phyloP scores from a whole-genome alignment of 75 land plant genomes.

The Ceratopteris richardii region DNA sequence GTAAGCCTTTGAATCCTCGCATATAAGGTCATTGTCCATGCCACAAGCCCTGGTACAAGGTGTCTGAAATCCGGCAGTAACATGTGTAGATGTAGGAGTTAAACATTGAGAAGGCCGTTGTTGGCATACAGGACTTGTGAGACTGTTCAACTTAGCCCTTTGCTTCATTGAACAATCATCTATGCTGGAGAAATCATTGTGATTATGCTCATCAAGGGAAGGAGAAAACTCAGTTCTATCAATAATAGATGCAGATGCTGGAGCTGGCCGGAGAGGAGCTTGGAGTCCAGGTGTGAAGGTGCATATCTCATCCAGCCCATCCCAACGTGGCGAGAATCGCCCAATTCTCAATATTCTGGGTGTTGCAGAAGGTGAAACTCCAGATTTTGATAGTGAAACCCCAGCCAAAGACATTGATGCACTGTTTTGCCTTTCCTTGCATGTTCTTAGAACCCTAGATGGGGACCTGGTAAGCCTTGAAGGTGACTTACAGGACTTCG shows the following conservation, averaged over 20 bases:
- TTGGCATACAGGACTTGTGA: conserved; percentile 4
- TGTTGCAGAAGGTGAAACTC: conserved; percentile 24
- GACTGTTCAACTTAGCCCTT: background rate
- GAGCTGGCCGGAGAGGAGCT: conserved; percentile 19
- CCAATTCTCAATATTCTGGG: conserved; percentile 21
- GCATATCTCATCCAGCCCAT: conserved; percentile 30
- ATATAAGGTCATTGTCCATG: background rate
- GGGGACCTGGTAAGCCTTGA: conserved; percentile 24
- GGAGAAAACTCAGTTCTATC: conserved; percentile 28
- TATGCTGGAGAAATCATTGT: background rate
- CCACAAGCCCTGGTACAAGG: background rate
- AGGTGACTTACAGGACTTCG: background rate
- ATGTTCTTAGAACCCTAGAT: conserved; percentile 3
- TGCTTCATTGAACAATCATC: background rate
- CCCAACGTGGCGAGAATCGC: conserved; percentile 42
- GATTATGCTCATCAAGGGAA: conserved; percentile 18
- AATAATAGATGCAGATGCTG: conserved; percentile 12
- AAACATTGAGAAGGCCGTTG: conserved; percentile 11
- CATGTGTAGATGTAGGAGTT: conserved; percentile 1
- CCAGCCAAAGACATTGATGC: background rate
- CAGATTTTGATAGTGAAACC: conserved; percentile 5
- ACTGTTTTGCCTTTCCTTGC: conserved; percentile 6
- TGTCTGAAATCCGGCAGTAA: background rate
- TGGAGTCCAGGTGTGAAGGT: conserved; percentile 27
- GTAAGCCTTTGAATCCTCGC: background rate